Evolutionary conservation across 129 eudicot species (phyloP), one percentile per base, ranked within the genome.

Genomic region (Saussurea involucrata): DNA sequence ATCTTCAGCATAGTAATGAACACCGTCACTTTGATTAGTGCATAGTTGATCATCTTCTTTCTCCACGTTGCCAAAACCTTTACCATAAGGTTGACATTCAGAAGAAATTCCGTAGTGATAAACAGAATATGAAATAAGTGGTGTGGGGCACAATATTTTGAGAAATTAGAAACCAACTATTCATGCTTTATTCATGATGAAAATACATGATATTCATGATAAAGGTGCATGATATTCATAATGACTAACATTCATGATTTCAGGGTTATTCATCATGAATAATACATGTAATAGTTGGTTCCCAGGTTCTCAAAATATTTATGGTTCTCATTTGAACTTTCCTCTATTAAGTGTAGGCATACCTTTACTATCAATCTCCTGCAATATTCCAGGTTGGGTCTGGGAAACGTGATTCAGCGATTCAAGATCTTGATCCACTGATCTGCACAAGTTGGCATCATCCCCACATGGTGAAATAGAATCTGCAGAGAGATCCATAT

Each of bases 391-490:
- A 31, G 72, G 29, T 67, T 66, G 66, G 44, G 31, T 42, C 53
- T 13, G 27, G 4, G 22, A 28, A 69, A 24, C 11, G 27, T 17
- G 73, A 57, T 74, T 81, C 69, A 21, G 11, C 20, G 75, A 61
- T 46, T 64, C 75, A 63, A 58, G 8, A 68, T 66, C 79, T 31
- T 27, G 29, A 73, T 76, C 44, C 70, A 32, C 53, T 6, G 73
- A 27, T 25, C 22, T 34, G 67, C 15, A 63, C 29, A 63, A 65
- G 60, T 57, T 63, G 24, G 24, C 63, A 28, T 78, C 76, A 61
- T 83, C 31, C 84, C 66, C 60, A 55, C 20, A 63, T 4, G 63
- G 63, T 61, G 69, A 37, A n/a, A 42, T 36, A 29, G 71, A 58
- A 3, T 71, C 63, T 12, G 53, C 22, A 55, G 66, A 69, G 11